Evolutionary conservation across 2,329 filamentous ascomycete genomes (phyloP).

Genomic region (Aspergillus aculeatus): DNA sequence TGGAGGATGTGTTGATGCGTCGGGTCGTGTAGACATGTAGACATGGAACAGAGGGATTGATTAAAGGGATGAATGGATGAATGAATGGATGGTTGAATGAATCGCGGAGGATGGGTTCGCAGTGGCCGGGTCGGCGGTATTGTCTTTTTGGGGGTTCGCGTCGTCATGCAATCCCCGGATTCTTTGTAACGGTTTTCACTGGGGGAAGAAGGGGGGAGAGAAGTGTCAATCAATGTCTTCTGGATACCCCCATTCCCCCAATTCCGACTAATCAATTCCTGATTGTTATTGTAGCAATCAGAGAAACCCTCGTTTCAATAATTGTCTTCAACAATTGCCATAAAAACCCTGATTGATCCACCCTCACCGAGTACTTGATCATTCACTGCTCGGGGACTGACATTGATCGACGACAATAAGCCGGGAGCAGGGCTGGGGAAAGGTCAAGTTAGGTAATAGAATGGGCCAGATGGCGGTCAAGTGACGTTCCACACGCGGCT

Average conservation of each 20-base stretch:
- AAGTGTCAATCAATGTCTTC: neutral
- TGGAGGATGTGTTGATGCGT: neutral
- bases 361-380: neutral
- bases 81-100: neutral
- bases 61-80: neutral
- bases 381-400: neutral
- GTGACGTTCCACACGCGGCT: slow-evolving; percentile 24
- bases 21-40: neutral
- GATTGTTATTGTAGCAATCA: too few species aligned
- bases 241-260: neutral
- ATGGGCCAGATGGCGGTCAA: slow-evolving; percentile 14
- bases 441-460: slow-evolving; percentile 21
- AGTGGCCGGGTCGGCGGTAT: neutral
- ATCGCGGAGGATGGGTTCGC: neutral
- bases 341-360: neutral
- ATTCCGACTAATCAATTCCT: too few species aligned
- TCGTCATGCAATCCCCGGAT: slow-evolving; percentile 10
- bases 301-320: too few species aligned
- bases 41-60: neutral
- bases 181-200: slow-evolving; percentile 6
- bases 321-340: too few species aligned
- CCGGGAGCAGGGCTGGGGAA: slow-evolving; percentile 2
- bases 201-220: too few species aligned
- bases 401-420: slow-evolving; percentile 9
- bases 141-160: slow-evolving; percentile 5